A percentile compares a stretch with the other conserved stretches of the same genome.
These are phyloP conservation scores for Edaphochlamys debaryana DNA, from an alignment of 139 green algal genomes.

Conservation along the genomic window DNA sequence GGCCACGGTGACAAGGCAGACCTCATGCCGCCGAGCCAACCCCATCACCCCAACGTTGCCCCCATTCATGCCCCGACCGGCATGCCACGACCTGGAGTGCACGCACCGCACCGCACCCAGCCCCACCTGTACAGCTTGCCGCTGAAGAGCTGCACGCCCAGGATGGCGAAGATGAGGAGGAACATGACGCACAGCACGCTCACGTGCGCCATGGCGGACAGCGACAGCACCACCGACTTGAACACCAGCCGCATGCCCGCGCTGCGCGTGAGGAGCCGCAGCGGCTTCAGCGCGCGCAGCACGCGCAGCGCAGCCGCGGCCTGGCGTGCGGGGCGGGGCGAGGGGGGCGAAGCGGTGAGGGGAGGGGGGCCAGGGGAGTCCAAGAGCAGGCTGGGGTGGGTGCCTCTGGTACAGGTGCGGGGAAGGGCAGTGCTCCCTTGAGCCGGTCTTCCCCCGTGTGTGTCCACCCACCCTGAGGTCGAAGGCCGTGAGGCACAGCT, in stretches of 20 bases:
- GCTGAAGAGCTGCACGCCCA: slow-evolving; percentile 85
- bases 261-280: slow-evolving; percentile 75
- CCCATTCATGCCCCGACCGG: no score
- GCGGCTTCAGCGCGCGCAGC: slow-evolving; percentile 77
- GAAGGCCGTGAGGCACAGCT: slow-evolving; percentile 30
- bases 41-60: no score
- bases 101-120: no score
- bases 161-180: slow-evolving; percentile 89
- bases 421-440: no score
- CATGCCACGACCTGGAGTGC: no score
- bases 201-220: slow-evolving; percentile 81
- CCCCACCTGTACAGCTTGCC: slow-evolving; percentile 60
- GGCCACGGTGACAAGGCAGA: no score
- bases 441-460: no score
- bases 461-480: not conserved
- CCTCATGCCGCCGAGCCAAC: no score
- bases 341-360: not conserved
- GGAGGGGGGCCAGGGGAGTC: slow-evolving; percentile 4
- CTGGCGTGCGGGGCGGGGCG: slow-evolving; percentile 13
- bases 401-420: no score
- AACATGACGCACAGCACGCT: slow-evolving; percentile 74
- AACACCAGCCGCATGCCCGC: slow-evolving; percentile 85
- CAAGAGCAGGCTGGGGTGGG: no score
- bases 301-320: slow-evolving; percentile 66
- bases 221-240: slow-evolving; percentile 70